Evolutionary conservation across 306 rosid genomes (phyloP).

Genomic region (Adenanthera pavonina): DNA sequence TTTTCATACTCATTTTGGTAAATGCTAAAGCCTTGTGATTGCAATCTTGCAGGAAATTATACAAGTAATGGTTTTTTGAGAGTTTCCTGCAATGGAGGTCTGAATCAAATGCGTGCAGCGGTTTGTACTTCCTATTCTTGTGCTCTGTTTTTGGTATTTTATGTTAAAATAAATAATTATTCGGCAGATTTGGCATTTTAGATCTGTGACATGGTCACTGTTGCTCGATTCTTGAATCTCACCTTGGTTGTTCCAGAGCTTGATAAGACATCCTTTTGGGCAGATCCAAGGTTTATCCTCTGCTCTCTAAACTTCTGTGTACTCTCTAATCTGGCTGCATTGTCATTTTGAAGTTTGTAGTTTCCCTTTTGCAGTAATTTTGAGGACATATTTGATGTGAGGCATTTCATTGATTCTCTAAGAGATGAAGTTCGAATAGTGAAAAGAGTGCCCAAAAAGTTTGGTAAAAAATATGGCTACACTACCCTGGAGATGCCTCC

Average conservation of each 20-base stretch:
- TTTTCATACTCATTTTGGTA: constrained; percentile 27
- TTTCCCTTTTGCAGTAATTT: constrained; percentile 75
- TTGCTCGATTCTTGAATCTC: constrained; percentile 95
- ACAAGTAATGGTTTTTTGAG: constrained; percentile 96
- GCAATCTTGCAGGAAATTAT: constrained; percentile 81
- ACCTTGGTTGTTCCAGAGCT: constrained; percentile 98
- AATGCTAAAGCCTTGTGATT: constrained; percentile 28
- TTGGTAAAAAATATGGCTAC: constrained; percentile 64
- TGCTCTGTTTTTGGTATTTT: constrained; percentile 18
- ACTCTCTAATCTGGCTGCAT: constrained; percentile 33
- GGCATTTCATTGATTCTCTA: constrained; percentile 84
- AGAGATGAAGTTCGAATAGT: constrained; percentile 92
- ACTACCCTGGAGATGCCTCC: constrained; percentile 81
- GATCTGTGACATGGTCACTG: constrained; percentile 98
- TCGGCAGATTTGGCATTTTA: constrained; percentile 50
- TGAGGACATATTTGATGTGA: constrained; percentile 91
- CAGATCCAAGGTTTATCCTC: constrained; percentile 81
- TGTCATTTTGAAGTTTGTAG: constrained; percentile 41
- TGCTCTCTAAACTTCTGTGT: constrained; percentile 36
- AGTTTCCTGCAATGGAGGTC: constrained; percentile 97
- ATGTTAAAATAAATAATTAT: constrained; percentile 40
- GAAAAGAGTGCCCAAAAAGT: constrained; percentile 86
- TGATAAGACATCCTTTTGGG: constrained; percentile 96
- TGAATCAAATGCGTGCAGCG: constrained; percentile 99
- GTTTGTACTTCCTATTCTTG: constrained; percentile 58